These are phyloP conservation scores for Hypoxylon fuscum DNA, from an alignment of 495 filamentous ascomycete species.

Conservation along the genomic window DNA sequence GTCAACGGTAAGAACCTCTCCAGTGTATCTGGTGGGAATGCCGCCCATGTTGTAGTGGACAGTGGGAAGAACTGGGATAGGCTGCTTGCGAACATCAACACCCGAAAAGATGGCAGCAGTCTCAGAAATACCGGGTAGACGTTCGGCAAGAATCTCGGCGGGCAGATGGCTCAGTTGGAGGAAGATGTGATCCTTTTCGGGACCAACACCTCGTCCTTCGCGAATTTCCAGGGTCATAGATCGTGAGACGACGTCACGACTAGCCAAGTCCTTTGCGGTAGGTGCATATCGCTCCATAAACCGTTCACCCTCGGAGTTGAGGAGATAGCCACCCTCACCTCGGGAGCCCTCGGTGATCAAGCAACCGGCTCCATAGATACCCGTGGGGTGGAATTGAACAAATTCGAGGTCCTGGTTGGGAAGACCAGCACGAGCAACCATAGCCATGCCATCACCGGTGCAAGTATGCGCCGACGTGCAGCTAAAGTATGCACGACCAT, in stretches of 20 bases:
- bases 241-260: conserved; percentile 91
- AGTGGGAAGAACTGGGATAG: conserved; percentile 95
- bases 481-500: conserved; percentile 96
- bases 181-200: conserved; percentile 97
- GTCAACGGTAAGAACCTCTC: conserved; percentile 90
- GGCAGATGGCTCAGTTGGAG: conserved; percentile 95
- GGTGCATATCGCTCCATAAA: conserved; percentile 99
- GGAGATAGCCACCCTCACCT: conserved; percentile 96
- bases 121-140: conserved; percentile 97
- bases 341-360: conserved; percentile 98
- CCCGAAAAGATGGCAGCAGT: conserved; percentile 96
- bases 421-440: conserved; percentile 96
- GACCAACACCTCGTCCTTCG: conserved; percentile 93
- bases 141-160: conserved; percentile 88
- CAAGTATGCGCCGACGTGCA: conserved; percentile 98
- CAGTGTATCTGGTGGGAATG: conserved; percentile 96
- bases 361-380: conserved; percentile 98
- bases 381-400: conserved; percentile 99
- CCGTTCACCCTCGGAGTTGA: conserved; percentile 96
- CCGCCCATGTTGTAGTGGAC: conserved; percentile 99
- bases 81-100: conserved; percentile 95
- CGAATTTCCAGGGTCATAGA: conserved; percentile 98
- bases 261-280: conserved; percentile 95
- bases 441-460: conserved; percentile 98
- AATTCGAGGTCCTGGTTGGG: conserved; percentile 99